Conservation (phyloP, 2,329 filamentous ascomycete genomes). For the Ophiosphaerella narmari region DNA sequence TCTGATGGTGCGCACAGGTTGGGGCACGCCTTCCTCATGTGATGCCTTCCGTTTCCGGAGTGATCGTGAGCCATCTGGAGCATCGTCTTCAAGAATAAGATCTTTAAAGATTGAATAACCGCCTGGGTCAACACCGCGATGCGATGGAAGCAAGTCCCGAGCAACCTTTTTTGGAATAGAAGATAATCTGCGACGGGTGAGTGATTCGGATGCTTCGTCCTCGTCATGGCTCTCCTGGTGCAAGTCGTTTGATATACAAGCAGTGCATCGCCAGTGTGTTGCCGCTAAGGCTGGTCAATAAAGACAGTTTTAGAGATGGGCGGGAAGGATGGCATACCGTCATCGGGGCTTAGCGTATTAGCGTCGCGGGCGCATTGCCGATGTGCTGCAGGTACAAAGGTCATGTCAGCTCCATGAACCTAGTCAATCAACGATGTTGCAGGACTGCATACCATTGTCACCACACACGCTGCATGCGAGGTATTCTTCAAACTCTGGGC, state of each 20-base stretch:
- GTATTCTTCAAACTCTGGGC: conserved; percentile 79
- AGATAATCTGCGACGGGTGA: conserved; percentile 57
- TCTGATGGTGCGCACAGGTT: conserved; percentile 43
- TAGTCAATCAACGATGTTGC: conserved; percentile 29
- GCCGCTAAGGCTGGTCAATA: conserved; percentile 52
- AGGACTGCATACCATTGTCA: conserved; percentile 72
- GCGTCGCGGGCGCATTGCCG: conserved; percentile 83
- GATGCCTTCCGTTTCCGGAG: conserved; percentile 85
- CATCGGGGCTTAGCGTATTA: conserved; percentile 63
- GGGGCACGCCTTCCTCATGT: conserved; percentile 65
- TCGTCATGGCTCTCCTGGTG: conserved; percentile 32
- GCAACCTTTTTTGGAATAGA: conserved; percentile 67
- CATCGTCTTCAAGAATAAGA: conserved; percentile 71
- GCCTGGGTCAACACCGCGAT: conserved; percentile 66
- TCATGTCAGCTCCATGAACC: conserved; percentile 52
- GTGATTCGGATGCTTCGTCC: conserved; percentile 46
- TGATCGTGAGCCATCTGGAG: conserved; percentile 75
- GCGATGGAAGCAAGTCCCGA: conserved; percentile 72
- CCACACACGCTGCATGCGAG: conserved; percentile 77
- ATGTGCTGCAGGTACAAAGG: conserved; percentile 70
- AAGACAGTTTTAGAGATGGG: conserved; percentile 9
- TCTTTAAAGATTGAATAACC: conserved; percentile 76
- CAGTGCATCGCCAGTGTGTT: conserved; percentile 65
- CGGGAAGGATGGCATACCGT: conserved; percentile 59
- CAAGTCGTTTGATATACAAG: conserved; percentile 56